A percentile compares a stretch with the other conserved stretches of the same genome.
Evolutionary conservation across 2,329 filamentous ascomycete species (phyloP).

Genomic region (Zasmidium citrigriseum): DNA sequence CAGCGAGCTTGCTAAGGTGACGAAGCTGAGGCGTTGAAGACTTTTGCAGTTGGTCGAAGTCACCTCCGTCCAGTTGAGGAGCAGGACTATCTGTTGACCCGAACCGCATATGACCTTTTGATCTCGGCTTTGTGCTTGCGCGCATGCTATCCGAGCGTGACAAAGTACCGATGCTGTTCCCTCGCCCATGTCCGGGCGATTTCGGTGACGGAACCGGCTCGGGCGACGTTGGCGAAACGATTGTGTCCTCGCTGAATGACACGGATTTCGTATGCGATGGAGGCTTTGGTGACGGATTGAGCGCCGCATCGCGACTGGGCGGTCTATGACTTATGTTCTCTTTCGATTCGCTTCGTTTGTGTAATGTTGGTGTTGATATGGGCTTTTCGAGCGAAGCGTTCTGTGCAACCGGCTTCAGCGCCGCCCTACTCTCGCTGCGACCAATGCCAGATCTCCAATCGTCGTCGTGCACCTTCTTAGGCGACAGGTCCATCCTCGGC

Average conservation of each 20-base stretch:
- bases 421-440: constrained; percentile 31
- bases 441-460: constrained; percentile 34
- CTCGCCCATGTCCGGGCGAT: constrained; percentile 7
- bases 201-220: constrained; percentile 20
- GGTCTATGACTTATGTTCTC: constrained; percentile 28
- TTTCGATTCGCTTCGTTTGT: constrained; percentile 28
- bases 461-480: constrained; percentile 34
- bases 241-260: constrained; percentile 24
- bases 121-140: constrained; percentile 34
- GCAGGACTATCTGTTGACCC: constrained; percentile 28
- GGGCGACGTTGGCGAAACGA: constrained; percentile 24
- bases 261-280: constrained; percentile 26
- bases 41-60: constrained; percentile 78
- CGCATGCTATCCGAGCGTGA: constrained; percentile 40
- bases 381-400: constrained; percentile 28
- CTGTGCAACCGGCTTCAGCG: constrained; percentile 30
- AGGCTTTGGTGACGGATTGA: constrained; percentile 16
- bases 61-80: constrained; percentile 44
- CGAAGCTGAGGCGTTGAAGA: constrained; percentile 89
- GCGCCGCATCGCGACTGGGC: constrained; percentile 22
- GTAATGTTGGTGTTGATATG: constrained; percentile 8
- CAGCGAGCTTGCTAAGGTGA: constrained; percentile 75
- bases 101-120: constrained; percentile 35
- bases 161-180: constrained; percentile 36
- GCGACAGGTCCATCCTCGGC: constrained; percentile 32